Evolutionary conservation across 2,329 filamentous ascomycete species (phyloP).

Genomic region (Xylariaceae sp.): DNA sequence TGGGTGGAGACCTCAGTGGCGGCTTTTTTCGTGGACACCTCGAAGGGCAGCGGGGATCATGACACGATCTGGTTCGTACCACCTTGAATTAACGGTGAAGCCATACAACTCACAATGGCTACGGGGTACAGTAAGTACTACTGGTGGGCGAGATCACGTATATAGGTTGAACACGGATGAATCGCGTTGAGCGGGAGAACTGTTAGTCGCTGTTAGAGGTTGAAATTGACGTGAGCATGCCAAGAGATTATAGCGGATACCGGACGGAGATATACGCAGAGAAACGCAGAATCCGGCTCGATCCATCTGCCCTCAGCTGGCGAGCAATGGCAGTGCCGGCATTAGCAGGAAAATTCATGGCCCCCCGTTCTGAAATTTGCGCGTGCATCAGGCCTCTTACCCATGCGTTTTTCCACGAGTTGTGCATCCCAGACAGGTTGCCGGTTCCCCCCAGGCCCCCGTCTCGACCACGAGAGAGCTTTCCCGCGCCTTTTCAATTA

Average conservation of each 20-base stretch:
- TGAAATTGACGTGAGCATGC: constrained; percentile 22
- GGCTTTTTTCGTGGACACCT: no score
- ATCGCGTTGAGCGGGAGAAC: neutral
- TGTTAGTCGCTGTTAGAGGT: constrained; percentile 10
- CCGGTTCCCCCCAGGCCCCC: constrained; percentile 3
- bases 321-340: no score
- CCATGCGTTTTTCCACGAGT: constrained; percentile 15
- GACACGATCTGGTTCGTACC: no score
- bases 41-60: no score
- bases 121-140: no score
- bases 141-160: no score
- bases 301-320: no score
- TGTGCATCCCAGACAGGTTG: constrained; percentile 17
- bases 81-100: no score
- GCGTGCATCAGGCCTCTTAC: constrained; percentile 15
- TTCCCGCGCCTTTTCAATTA: neutral
- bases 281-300: neutral
- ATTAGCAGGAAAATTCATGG: no score
- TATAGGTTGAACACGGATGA: no score
- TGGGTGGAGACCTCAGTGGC: no score
- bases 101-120: no score
- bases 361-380: constrained; percentile 15
- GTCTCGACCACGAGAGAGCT: neutral
- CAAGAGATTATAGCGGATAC: constrained; percentile 20
- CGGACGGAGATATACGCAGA: constrained; percentile 19